Base-by-base conservation (phyloP, 2,329 filamentous ascomycete genomes). In the Lasiodiplodia sp. region DNA sequence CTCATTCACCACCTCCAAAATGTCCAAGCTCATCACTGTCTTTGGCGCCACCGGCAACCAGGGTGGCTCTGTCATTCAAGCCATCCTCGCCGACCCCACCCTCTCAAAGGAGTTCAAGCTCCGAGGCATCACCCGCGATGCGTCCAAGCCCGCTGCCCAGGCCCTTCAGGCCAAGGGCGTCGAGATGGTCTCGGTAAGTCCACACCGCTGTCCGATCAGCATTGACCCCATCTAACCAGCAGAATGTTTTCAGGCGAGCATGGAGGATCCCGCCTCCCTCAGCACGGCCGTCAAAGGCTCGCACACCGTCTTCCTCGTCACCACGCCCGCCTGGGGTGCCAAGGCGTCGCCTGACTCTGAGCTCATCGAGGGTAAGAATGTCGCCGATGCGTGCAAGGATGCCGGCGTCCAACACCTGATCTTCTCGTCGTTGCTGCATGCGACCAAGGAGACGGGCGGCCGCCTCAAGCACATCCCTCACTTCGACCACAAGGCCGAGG, bases 11-110 rank as follows among this genome's bases (percentile, higher is more conserved):
- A 2, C 4, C 31, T n/a, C 18, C 12, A 40, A 11, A 11, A 62
- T 62, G 57, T 62, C 66, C 67, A 85, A 84, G 72, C 78, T 86
- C 72, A 81, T 89, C 73, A 85, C 84, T 56, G 81, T 90, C 14
- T 85, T 89, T 72, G 87, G 87, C 40, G 84, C 87, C 55, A 90
- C 87, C n/a, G 87, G 88, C 68, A 84, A 52, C 69, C 88, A 91
- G 78, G 88, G 88, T 57, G 84, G 86, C 70, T 86, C 85, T 7
- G 81, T 90, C 62, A 71, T 75, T 31, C 77, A 81, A 72, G 76
- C 84, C 0, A 78, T 86, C 1, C 57, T 62, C 57, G 38, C 57
- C 57, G 57, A 62, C 57, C 2, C 57, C 3, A 23, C 14, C 2
- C 57, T 62, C 23, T 62, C 57, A 38, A 62, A 62, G 28, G 57